Conservation (phyloP, 108 stramenopile species). For the Craspedostauros australis region DNA sequence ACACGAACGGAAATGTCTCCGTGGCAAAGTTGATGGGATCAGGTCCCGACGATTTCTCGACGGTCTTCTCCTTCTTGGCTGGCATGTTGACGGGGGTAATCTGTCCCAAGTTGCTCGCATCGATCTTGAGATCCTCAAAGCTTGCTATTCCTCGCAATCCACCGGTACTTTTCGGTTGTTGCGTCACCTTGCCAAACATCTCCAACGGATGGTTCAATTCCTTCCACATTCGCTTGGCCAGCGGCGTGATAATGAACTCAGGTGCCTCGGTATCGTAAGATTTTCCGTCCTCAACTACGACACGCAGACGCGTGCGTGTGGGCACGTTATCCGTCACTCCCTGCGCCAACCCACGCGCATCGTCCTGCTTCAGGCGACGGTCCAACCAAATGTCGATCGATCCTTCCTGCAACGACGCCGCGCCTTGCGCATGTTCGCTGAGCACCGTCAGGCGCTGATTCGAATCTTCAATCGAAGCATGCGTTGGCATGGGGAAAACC, state of each 20-base stretch:
- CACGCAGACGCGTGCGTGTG: constrained; percentile 47
- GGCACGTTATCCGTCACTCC: constrained; percentile 50
- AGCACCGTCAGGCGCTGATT: constrained; percentile 40
- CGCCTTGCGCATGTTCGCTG: constrained; percentile 58
- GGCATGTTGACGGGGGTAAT: too few species aligned
- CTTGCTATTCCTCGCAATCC: too few species aligned
- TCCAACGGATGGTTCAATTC: constrained; percentile 54
- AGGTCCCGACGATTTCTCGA: too few species aligned
- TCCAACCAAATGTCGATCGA: constrained; percentile 62
- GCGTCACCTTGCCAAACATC: constrained; percentile 40
- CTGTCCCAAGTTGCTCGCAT: too few species aligned
- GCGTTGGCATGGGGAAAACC: constrained; percentile 64
- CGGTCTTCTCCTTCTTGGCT: too few species aligned
- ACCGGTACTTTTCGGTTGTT: too few species aligned
- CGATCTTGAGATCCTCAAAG: too few species aligned
- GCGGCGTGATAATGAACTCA: constrained; percentile 40
- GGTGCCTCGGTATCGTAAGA: not conserved
- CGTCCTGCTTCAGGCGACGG: constrained; percentile 43
- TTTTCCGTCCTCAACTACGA: constrained; percentile 38
- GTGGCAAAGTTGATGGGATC: too few species aligned
- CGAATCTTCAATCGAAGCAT: constrained; percentile 49
- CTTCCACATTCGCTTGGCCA: constrained; percentile 46
- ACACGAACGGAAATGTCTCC: constrained; percentile 34
- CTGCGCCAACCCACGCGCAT: constrained; percentile 43
- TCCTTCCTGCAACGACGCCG: constrained; percentile 44